Conservation (phyloP, 306 rosid genomes). For the Vigna unguiculata region DNA sequence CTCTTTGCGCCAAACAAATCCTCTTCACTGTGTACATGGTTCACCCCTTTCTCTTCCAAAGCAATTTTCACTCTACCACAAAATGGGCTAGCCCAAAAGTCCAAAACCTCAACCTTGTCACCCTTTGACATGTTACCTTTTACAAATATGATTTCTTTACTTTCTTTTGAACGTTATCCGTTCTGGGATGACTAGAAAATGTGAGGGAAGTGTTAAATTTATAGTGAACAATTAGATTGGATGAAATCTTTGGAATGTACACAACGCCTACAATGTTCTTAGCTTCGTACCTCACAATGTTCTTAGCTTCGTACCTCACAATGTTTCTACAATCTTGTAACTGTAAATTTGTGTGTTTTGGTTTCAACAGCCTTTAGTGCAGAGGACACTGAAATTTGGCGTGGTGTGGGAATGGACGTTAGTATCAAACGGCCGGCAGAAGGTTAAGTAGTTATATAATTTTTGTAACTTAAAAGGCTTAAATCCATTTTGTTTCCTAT, state of each 20-base stretch:
- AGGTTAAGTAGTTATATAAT: neutral
- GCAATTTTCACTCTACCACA: conserved; percentile 68
- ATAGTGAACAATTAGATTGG: conserved; percentile 19
- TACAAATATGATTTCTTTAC: neutral
- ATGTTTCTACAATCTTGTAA: conserved; percentile 32
- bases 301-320: conserved; percentile 31
- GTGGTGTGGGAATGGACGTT: neutral
- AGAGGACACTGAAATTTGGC: neutral
- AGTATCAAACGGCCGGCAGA: conserved; percentile 42
- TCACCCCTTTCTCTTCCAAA: conserved; percentile 64
- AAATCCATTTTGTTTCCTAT: too few species aligned
- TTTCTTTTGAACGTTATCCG: neutral
- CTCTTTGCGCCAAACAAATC: conserved; percentile 75
- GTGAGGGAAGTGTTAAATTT: conserved; percentile 33
- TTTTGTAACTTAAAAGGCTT: neutral
- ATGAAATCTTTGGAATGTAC: conserved; percentile 11
- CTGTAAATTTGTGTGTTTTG: conserved; percentile 35
- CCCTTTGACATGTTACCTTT: conserved; percentile 56
- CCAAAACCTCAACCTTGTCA: conserved; percentile 55
- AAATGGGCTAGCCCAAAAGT: conserved; percentile 65
- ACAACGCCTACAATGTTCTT: conserved; percentile 10
- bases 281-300: conserved; percentile 31
- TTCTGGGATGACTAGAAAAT: conserved; percentile 28
- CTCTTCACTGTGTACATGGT: conserved; percentile 52
- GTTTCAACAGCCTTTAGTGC: neutral